A percentile compares a stretch with the other conserved stretches of the same genome.
Conservation (phyloP, 257 asterid species). For the Nicotiana sylvestris region DNA sequence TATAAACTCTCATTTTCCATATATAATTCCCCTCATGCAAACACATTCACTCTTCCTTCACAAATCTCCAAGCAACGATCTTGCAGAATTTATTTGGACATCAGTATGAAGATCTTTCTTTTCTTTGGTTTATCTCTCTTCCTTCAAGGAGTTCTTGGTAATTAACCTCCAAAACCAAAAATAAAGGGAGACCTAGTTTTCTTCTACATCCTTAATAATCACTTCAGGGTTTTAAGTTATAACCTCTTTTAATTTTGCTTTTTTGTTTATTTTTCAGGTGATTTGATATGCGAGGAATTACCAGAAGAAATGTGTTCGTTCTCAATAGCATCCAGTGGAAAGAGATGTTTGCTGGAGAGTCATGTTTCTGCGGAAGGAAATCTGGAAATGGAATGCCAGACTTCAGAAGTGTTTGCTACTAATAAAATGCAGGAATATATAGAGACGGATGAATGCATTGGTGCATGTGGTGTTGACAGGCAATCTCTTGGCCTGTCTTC, state of each 20-base stretch:
- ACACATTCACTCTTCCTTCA: background rate
- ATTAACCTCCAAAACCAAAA: background rate
- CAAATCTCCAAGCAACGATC: background rate
- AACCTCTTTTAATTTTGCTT: background rate
- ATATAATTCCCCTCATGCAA: background rate
- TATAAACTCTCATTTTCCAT: constrained; percentile 3
- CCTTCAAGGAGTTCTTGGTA: background rate
- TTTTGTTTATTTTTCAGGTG: constrained; percentile 28
- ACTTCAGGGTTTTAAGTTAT: background rate
- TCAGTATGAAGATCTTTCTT: background rate
- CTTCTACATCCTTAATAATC: background rate
- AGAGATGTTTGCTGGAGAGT: constrained; percentile 69
- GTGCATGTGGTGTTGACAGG: constrained; percentile 62
- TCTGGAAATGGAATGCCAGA: constrained; percentile 42
- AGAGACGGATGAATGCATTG: constrained; percentile 60
- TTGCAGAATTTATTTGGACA: background rate
- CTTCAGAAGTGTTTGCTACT: constrained; percentile 57
- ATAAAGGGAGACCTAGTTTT: background rate
- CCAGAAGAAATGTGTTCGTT: constrained; percentile 45
- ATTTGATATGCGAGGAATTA: constrained; percentile 56
- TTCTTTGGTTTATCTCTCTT: background rate
- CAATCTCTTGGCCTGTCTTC: constrained; percentile 65
- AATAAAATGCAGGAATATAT: constrained; percentile 39
- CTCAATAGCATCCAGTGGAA: constrained; percentile 56
- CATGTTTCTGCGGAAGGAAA: constrained; percentile 20